Evolutionary conservation across 495 filamentous ascomycete species (phyloP), one percentile per base, ranked within the genome.

Genomic region (Aspergillus mulundensis): DNA sequence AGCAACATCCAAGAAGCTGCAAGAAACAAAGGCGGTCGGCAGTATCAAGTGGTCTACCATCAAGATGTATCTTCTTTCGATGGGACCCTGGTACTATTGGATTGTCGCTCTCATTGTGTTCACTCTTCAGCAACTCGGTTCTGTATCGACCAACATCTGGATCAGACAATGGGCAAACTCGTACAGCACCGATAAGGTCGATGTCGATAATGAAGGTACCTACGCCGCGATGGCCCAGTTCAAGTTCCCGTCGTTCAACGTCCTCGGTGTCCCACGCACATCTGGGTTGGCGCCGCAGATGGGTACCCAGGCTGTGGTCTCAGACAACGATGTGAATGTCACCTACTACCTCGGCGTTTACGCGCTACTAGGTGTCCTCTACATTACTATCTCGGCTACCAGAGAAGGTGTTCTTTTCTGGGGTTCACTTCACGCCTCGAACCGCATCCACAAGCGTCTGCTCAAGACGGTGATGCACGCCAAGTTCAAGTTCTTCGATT

Each of bases 31-130:
- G 69, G 84, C 88, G 15, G 79, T 78, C 46, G 94, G 94, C 32
- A 85, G 91, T 34, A 89, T 99, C 61, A 90, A 95, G 66, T 87
- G 88, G 81, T 76, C 78, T 23, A 90, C 95, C 44, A 84, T 97
- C 63, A 74, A 79, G 30, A 84, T 96, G 64, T 99, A 97, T 68
- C 78, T 99, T 18, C 66, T 67, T 19, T 81, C 91, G 43, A 97
- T 97, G 95, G 95, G 95, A 8, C 79, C 82, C 5, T 96, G 92
- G 91, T 89, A 89, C 78, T 99, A 91, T 66, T 99, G 95, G 95
- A 64, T 87, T 42, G 63, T 85, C 44, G 88, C 92, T 19, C 67
- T 85, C 19, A 46, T 83, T 0, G 82, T 89, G 40, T 97, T 99
- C 65, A 81, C 75, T 14, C 71, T 85, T 43, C 90, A 96, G 65